These are phyloP conservation scores for Wickerhamomyces chambardii DNA, from an alignment of 805 yeast species.

Conservation along the genomic window DNA sequence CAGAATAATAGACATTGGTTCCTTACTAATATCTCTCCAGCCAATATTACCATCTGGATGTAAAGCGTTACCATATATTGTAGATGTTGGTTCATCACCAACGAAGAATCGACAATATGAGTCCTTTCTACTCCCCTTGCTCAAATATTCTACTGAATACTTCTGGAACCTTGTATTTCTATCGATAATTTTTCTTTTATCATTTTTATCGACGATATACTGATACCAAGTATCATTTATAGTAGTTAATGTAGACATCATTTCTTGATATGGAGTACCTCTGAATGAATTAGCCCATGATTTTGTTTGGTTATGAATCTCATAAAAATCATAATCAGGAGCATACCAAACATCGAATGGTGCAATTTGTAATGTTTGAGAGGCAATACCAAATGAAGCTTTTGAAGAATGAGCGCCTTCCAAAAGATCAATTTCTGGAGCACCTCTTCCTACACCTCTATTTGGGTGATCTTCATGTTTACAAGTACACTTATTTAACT, in stretches of 20 bases:
- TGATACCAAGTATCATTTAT: slow-evolving; percentile 67
- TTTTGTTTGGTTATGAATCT: slow-evolving; percentile 55
- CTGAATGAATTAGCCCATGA: slow-evolving; percentile 81
- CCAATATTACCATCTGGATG: slow-evolving; percentile 89
- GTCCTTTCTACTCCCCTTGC: slow-evolving; percentile 47
- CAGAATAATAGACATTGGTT: slow-evolving; percentile 86
- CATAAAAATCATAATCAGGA: slow-evolving; percentile 80
- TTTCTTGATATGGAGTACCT: slow-evolving; percentile 94
- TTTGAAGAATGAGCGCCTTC: slow-evolving; percentile 72
- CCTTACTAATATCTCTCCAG: slow-evolving; percentile 74
- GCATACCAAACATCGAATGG: slow-evolving; percentile 93
- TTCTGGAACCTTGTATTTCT: slow-evolving; percentile 41
- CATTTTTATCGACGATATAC: slow-evolving; percentile 20
- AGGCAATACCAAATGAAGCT: slow-evolving; percentile 46
- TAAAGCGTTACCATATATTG: slow-evolving; percentile 64
- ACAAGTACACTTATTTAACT: slow-evolving; percentile 71
- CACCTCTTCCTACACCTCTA: slow-evolving; percentile 83
- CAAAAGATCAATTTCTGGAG: slow-evolving; percentile 89
- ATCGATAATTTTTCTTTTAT: not conserved
- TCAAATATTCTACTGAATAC: slow-evolving; percentile 70
- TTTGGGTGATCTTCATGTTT: slow-evolving; percentile 82
- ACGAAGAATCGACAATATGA: slow-evolving; percentile 87
- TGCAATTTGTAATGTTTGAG: slow-evolving; percentile 90
- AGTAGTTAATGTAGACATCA: slow-evolving; percentile 75
- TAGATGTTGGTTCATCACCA: slow-evolving; percentile 71